Conservation (phyloP, 2,329 filamentous ascomycete genomes). For the Penicillium sp. region DNA sequence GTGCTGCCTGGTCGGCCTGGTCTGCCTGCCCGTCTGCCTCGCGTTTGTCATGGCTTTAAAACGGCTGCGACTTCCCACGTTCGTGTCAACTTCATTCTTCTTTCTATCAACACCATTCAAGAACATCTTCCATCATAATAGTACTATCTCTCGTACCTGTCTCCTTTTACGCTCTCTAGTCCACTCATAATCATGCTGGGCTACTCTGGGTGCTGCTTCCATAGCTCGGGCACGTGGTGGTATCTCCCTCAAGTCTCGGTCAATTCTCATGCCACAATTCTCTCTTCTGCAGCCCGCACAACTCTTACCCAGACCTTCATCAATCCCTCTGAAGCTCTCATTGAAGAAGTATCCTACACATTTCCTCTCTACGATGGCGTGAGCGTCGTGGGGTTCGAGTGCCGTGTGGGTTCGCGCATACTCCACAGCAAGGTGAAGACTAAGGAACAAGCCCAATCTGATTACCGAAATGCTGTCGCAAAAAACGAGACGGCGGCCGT, state of each 20-base stretch:
- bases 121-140: background rate
- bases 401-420: constrained; percentile 63
- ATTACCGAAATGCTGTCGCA: constrained; percentile 64
- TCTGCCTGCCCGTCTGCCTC: too few relatives aligned
- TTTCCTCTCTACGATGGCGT: constrained; percentile 78
- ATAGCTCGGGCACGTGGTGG: constrained; percentile 27
- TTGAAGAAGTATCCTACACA: constrained; percentile 66
- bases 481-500: constrained; percentile 68
- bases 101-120: background rate
- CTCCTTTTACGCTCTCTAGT: background rate
- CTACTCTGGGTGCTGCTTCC: constrained; percentile 18
- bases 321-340: constrained; percentile 58
- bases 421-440: constrained; percentile 70
- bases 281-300: constrained; percentile 61
- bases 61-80: background rate
- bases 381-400: constrained; percentile 71
- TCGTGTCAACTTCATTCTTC: background rate
- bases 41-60: too few relatives aligned
- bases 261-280: constrained; percentile 65
- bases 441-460: constrained; percentile 64
- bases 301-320: constrained; percentile 64
- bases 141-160: background rate
- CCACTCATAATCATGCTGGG: background rate
- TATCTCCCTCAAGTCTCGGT: constrained; percentile 67
- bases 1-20: too few relatives aligned